These are phyloP conservation scores for Tulasnella sp. DNA, from an alignment of 768 basidiomycete species.

Conservation along the genomic window DNA sequence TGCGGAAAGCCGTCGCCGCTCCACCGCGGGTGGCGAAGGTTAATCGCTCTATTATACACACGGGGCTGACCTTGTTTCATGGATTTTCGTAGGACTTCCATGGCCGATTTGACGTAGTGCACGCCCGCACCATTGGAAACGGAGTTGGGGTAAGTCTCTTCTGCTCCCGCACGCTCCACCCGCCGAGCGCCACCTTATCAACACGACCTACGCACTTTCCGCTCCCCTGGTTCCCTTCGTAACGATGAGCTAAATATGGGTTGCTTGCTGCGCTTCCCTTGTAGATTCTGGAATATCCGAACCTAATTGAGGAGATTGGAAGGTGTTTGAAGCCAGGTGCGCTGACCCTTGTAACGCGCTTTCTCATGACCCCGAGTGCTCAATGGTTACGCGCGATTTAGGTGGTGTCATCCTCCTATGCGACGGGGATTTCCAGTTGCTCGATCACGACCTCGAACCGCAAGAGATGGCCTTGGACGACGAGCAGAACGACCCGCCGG, in stretches of 20 bases:
- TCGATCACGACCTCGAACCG: conserved; percentile 7
- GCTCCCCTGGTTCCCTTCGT: background rate
- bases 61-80: background rate
- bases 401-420: conserved; percentile 10
- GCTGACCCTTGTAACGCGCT: background rate
- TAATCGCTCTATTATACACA: background rate
- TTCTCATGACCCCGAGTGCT: background rate
- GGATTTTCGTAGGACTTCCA: conserved; percentile 16
- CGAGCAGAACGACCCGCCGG: background rate
- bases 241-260: background rate
- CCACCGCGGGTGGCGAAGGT: background rate
- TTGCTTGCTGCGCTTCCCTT: background rate
- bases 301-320: conserved; percentile 8
- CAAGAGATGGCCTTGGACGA: conserved; percentile 19
- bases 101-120: conserved; percentile 18
- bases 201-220: background rate
- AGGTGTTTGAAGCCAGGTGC: conserved; percentile 13
- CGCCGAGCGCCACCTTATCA: background rate
- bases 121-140: conserved; percentile 7
- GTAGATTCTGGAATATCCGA: background rate
- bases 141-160: background rate
- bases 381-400: background rate
- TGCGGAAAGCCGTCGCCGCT: background rate
- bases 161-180: background rate
- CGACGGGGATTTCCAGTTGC: conserved; percentile 14